phyloP scores from a whole-genome alignment of 805 yeast species.

The Pichia exigua region DNA sequence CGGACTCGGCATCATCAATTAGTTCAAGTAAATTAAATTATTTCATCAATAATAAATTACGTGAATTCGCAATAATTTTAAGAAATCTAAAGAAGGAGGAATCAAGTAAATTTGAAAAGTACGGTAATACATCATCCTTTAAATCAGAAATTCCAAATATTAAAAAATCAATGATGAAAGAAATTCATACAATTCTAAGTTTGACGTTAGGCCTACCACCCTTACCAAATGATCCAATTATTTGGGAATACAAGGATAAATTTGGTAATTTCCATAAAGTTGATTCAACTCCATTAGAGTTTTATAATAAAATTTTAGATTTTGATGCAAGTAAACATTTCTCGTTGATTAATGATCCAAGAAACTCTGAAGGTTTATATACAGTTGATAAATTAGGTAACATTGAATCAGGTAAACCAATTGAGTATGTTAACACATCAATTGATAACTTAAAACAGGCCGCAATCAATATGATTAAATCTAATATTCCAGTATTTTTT shows the following conservation, averaged over 20 bases:
- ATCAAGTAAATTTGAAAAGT: slow-evolving; percentile 25
- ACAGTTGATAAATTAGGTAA: slow-evolving; percentile 75
- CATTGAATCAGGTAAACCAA: slow-evolving; percentile 63
- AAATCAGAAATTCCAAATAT: slow-evolving; percentile 14
- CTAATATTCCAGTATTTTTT: slow-evolving; percentile 76
- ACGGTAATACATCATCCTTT: not conserved
- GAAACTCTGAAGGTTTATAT: slow-evolving; percentile 61
- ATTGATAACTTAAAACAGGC: slow-evolving; percentile 50
- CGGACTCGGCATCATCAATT: slow-evolving; percentile 58
- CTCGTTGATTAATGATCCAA: slow-evolving; percentile 77
- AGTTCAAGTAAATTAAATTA: slow-evolving; percentile 52
- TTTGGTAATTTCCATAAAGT: slow-evolving; percentile 48
- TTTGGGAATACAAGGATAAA: slow-evolving; percentile 73
- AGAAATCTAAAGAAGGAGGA: slow-evolving; percentile 41
- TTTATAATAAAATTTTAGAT: slow-evolving; percentile 49
- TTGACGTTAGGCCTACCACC: slow-evolving; percentile 77
- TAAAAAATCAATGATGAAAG: slow-evolving; percentile 41
- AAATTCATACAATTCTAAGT: slow-evolving; percentile 58
- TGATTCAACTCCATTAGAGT: slow-evolving; percentile 57
- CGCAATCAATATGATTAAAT: slow-evolving; percentile 62
- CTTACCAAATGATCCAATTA: slow-evolving; percentile 53
- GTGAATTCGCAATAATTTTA: slow-evolving; percentile 70
- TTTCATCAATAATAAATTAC: slow-evolving; percentile 59
- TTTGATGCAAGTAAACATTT: slow-evolving; percentile 47
- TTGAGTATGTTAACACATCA: slow-evolving; percentile 66